Base-by-base conservation (phyloP, 352 stramenopile species). In the Globisporangium echinulatum region DNA sequence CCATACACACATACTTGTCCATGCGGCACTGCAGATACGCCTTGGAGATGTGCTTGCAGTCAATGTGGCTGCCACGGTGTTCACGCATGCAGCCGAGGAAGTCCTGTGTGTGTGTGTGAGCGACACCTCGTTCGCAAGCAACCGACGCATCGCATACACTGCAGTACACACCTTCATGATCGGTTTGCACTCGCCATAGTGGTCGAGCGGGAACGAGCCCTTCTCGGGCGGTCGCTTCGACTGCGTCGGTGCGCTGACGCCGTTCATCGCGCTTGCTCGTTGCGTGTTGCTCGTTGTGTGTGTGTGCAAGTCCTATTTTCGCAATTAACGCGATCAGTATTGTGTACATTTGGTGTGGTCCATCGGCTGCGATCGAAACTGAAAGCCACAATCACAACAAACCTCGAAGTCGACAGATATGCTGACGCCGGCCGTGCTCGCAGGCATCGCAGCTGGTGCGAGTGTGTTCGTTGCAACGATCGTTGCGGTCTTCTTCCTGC, bases 21-120 rank as follows among this genome's bases (percentile, higher is more conserved):
- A 97, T 97, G 56, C 88, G 85, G 72, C 88, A 97, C 62, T 92
- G 66, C 15, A 96, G 69, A 42, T 97, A 97, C 9, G 70, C 61
- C 67, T 92, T 90, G 52, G 87, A 94, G 39, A 96, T 69, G 58
- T 87, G 73, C 72, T 96, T 95, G 85, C 88, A 97, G 46, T 93
- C 80, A 60, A 96, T 93, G 73, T 97, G 88, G 54, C 74, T 88
- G 62, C 78, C 85, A 19, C 83, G 62, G 56, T 96, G 71, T 56
- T 90, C 72, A 38, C 84, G 83, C 63, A 97, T 81, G 70, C 88
- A 97, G 17, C 52, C 63, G n/a, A 97, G 69, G 63, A 96, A 96
- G 14, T 78, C 66, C 82, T 89, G 25, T 33, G 15, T 10, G 33
- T 44, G 38, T 57, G 38, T 5, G 17, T 46, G 19, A 57, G 33